Conservation (phyloP, 305 asterid species). For the Fraxinus platypoda region DNA sequence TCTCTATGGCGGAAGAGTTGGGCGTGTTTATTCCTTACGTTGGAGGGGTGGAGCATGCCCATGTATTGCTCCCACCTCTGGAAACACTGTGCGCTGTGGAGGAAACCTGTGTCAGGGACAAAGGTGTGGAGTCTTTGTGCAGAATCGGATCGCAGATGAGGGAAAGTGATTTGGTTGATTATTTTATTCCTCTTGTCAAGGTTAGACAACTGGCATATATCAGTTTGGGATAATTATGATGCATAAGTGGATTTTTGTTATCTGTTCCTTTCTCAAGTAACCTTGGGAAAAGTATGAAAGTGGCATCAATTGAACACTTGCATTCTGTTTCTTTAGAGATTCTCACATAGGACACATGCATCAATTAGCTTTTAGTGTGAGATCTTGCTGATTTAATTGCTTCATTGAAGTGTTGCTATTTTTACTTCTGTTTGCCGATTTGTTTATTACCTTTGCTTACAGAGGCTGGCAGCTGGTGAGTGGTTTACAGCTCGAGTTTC, state of each 20-base stretch:
- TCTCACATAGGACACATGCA: neutral
- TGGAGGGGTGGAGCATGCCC: constrained; percentile 88
- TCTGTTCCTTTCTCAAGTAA: neutral
- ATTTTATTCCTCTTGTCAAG: constrained; percentile 83
- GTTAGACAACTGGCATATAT: constrained; percentile 31
- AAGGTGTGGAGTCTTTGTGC: constrained; percentile 85
- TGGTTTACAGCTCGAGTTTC: constrained; percentile 97
- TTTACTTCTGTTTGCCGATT: neutral
- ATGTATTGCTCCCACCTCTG: constrained; percentile 79
- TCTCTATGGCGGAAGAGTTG: constrained; percentile 89
- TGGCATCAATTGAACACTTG: neutral
- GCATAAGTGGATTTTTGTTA: neutral
- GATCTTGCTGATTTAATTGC: neutral
- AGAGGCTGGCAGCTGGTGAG: constrained; percentile 94
- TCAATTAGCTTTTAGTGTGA: neutral
- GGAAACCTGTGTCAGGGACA: constrained; percentile 94
- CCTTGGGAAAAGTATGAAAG: neutral
- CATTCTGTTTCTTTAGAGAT: neutral
- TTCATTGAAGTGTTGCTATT: constrained; percentile 21
- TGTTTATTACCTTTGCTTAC: constrained; percentile 24
- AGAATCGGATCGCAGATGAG: constrained; percentile 92
- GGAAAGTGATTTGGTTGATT: constrained; percentile 84
- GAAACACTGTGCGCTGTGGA: constrained; percentile 90
- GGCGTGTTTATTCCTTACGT: constrained; percentile 87
- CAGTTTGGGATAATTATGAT: neutral